Base-by-base conservation (phyloP, 1,139 yeast genomes). In the Candida tetrigidarum region DNA sequence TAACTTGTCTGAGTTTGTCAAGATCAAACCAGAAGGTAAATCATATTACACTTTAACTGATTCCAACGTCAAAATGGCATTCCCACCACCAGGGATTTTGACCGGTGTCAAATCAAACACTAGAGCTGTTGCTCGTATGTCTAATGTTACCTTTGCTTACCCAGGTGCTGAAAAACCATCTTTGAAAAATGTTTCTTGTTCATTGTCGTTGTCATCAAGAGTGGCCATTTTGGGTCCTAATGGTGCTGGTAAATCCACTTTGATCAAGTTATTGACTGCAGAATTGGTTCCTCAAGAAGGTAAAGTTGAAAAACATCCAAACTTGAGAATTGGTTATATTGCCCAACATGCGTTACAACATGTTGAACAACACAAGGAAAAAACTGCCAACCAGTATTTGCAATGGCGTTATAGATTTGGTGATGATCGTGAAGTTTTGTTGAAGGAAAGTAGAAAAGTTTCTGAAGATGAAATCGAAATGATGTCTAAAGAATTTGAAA, bases 351-450 rank as follows among this genome's bases (percentile, higher is more conserved):
- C 99, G 23, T 80, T 93, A 62, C 97, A 91, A 69, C 98, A 93
- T 63, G 98, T 93, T 50, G 96, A 93, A 66, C 86, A 86, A 69
- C 99, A 93, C 72, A 90, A 92, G 69, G 99, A 93, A 67, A 91
- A 91, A 74, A 93, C 98, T 12, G 97, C 99, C 35, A 92, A 91
- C 63, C 98, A 93, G 71, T 93, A 93, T 67, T 77, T 93, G 64
- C 99, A 93, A 74, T 93, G 99, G 99, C 85, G 99, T 73, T 93
- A 92, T 69, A 83, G 89, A 66, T 89, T 91, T 59, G 99, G 99
- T 66, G 99, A 93, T 65, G 99, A 93, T 69, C 90, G 98, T 69
- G 99, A 93, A 72, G 96, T 93, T 30, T 80, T 91, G 58, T 71
- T 93, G 67, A 93, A 93, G 72, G 97, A 92, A 69, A 84, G 96